Evolutionary conservation across 768 basidiomycete species (phyloP).

Genomic region (Rhodotorula kratochvilovae): DNA sequence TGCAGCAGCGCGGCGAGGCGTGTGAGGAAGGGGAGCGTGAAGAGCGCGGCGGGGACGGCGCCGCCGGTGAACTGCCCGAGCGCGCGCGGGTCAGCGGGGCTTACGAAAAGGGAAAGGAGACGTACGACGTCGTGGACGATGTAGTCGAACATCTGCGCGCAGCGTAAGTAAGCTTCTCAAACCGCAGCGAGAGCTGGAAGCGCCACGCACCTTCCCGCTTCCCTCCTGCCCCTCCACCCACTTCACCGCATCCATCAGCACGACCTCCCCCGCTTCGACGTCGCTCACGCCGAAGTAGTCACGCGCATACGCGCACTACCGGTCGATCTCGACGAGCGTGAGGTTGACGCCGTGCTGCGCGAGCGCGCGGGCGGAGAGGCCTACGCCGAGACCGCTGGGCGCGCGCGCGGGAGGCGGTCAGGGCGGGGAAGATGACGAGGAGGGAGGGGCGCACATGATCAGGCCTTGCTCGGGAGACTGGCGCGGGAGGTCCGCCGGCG

Average conservation of each 20-base stretch:
- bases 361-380: conserved; percentile 73
- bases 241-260: conserved; percentile 68
- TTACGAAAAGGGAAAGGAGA: no score
- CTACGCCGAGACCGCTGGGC: conserved; percentile 76
- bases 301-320: conserved; percentile 74
- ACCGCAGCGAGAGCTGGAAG: not conserved
- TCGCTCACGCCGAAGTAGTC: conserved; percentile 73
- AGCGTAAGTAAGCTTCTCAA: no score
- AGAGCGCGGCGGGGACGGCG: conserved; percentile 77
- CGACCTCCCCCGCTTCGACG: conserved; percentile 54
- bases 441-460: conserved; percentile 59
- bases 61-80: conserved; percentile 93
- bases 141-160: not conserved
- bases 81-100: conserved; percentile 50
- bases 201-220: conserved; percentile 55
- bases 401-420: not conserved
- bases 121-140: conserved; percentile 44
- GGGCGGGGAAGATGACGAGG: not conserved
- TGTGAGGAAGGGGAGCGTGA: conserved; percentile 76
- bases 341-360: conserved; percentile 63
- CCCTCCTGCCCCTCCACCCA: conserved; percentile 54
- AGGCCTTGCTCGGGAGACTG: conserved; percentile 57
- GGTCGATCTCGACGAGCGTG: conserved; percentile 89
- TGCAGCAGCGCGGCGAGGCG: conserved; percentile 63
- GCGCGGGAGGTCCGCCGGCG: conserved; percentile 44